Conservation (phyloP, 2,329 filamentous ascomycete species). For the Apiospora saccharicola region DNA sequence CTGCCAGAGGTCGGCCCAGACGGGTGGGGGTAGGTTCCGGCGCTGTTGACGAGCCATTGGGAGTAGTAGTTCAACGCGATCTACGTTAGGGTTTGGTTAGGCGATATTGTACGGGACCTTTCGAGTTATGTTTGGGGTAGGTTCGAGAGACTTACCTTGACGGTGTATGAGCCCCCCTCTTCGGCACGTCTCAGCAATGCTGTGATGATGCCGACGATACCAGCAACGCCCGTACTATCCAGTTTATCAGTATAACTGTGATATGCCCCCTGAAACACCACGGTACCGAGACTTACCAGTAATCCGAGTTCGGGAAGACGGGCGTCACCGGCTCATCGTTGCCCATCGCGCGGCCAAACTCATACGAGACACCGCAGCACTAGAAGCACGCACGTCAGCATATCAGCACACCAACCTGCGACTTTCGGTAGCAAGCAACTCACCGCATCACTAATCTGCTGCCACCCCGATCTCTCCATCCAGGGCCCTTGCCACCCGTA, state of each 20-base stretch:
- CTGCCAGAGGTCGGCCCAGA: constrained; percentile 58
- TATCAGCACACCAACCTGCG: not conserved
- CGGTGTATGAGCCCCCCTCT: constrained; percentile 48
- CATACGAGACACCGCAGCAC: constrained; percentile 53
- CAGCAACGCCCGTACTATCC: constrained; percentile 49
- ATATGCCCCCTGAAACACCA: not conserved
- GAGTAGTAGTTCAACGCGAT: constrained; percentile 51
- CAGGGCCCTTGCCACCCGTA: constrained; percentile 60
- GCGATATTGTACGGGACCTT: not conserved
- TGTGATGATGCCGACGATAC: constrained; percentile 49
- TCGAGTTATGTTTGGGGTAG: not conserved
- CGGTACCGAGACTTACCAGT: constrained; percentile 32
- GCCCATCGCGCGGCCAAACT: constrained; percentile 53
- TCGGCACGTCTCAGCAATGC: constrained; percentile 49
- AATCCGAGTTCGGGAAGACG: constrained; percentile 42
- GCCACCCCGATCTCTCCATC: constrained; percentile 56
- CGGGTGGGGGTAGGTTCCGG: constrained; percentile 48
- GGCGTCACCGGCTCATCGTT: constrained; percentile 41
- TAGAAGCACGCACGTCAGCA: constrained; percentile 17
- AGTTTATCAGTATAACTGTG: not conserved
- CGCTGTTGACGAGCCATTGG: constrained; percentile 49
- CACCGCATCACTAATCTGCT: constrained; percentile 59
- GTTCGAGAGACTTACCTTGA: constrained; percentile 47
- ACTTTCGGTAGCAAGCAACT: constrained; percentile 23
- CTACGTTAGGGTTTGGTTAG: constrained; percentile 24